Evolutionary conservation across 352 stramenopile species (phyloP), one percentile per base, ranked within the genome.

Genomic region (Phytophthora quininea): DNA sequence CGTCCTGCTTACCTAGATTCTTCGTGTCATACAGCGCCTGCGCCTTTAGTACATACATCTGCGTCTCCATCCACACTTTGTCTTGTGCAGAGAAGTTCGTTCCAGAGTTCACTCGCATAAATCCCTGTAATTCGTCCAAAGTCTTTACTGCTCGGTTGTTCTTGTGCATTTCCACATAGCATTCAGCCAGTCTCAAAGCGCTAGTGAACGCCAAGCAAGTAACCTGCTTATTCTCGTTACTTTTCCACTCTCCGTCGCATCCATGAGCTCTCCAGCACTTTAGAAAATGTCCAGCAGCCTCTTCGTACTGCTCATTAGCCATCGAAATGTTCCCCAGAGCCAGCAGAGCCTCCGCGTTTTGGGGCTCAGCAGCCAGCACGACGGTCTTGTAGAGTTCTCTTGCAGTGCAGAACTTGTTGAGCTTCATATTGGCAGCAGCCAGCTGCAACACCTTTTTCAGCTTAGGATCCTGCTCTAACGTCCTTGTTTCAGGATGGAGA

Each of bases 301-400:
- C 54, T 15, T 77, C 71, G 12, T 68, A 80, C 7, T 72, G 73
- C 2, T 65, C 74, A 58, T 80, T 89, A 12, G 71, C 69, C 14
- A 77, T 54, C 11, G 85, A 70, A 48, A 91, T 86, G 24, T 88
- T 67, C 11, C 80, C 83, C 38, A 91, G 58, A 7, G 73, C 74
- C 12, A 92, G 40, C 45, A 90, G 64, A 19, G 76, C 84, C 31
- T 90, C 76, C 0, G 64, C 40, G 51, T 92, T 79, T 6, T 29
- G 29, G 1, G 76, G 69, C 9, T 89, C 80, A 19, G 59, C 31
- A 2, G 62, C 47, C 7, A 89, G 59, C 46, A 92, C 63, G 9
- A 89, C 60, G 7, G 71, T 67, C 32, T 69, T 74, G 58, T 83
- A 88, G 40, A 84, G 56, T 30, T 88, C 80, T 5, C 72, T 64